Conservation (phyloP, 768 basidiomycete genomes). For the Boletales sp. region DNA sequence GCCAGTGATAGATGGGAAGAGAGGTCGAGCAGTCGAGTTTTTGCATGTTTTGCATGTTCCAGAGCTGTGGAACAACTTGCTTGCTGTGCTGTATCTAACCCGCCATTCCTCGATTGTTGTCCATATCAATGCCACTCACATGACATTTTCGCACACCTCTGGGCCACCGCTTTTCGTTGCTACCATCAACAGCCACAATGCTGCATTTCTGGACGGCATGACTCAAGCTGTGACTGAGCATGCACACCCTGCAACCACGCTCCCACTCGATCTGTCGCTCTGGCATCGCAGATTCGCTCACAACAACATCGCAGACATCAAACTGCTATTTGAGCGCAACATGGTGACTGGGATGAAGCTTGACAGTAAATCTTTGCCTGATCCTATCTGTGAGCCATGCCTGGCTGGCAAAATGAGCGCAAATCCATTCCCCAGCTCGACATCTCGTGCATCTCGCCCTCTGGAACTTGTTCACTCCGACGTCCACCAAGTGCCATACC, state of each 20-base stretch:
- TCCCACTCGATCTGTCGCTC: constrained; percentile 10
- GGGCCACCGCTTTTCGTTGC: constrained; percentile 1
- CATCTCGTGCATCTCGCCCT: too few species aligned
- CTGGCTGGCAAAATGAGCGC: too few species aligned
- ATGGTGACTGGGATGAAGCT: constrained; percentile 20
- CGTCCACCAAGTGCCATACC: too few species aligned
- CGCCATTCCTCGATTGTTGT: constrained; percentile 1
- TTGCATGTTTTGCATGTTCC: constrained; percentile 20
- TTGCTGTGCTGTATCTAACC: constrained; percentile 16
- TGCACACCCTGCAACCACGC: background rate
- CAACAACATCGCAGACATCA: background rate
- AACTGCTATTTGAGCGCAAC: constrained; percentile 28
- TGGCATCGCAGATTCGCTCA: background rate
- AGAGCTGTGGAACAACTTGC: constrained; percentile 6
- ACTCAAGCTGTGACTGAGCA: constrained; percentile 1
- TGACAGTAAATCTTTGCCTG: too few species aligned
- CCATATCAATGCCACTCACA: background rate
- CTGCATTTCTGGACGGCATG: constrained; percentile 18
- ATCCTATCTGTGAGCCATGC: too few species aligned
- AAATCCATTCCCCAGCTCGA: too few species aligned
- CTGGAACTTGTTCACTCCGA: too few species aligned
- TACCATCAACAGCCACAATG: constrained; percentile 11
- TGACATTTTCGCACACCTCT: background rate
- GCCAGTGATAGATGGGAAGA: constrained; percentile 5
- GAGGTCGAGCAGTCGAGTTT: constrained; percentile 9